Percentiles rank a stretch among this genome's conserved stretches.
These are phyloP conservation scores for Cyclotella kingstonii DNA, from an alignment of 108 stramenopile species.

Conservation along the genomic window DNA sequence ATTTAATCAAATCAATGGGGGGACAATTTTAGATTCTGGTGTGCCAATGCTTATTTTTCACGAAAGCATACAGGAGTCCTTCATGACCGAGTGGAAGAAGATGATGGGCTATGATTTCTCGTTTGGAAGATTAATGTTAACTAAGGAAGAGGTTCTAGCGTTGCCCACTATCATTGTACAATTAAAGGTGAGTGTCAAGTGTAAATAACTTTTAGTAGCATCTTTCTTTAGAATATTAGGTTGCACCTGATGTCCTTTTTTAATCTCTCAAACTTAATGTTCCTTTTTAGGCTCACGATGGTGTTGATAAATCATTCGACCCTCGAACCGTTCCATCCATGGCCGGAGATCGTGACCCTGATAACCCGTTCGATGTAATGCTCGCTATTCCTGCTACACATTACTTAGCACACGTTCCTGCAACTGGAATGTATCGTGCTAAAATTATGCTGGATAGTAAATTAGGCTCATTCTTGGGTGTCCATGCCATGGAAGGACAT, in stretches of 20 bases:
- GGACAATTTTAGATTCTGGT: slow-evolving; percentile 46
- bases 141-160: slow-evolving; percentile 47
- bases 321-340: slow-evolving; percentile 48
- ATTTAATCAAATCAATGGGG: slow-evolving; percentile 39
- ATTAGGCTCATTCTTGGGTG: slow-evolving; percentile 70
- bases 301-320: slow-evolving; percentile 45
- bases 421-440: slow-evolving; percentile 52
- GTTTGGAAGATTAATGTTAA: slow-evolving; percentile 41
- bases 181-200: slow-evolving; percentile 29
- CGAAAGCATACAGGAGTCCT: slow-evolving; percentile 35
- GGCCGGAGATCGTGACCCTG: slow-evolving; percentile 63
- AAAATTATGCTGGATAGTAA: slow-evolving; percentile 40
- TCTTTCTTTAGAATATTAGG: background rate
- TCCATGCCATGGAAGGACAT: slow-evolving; percentile 80
- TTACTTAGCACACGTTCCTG: slow-evolving; percentile 75
- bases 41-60: slow-evolving; percentile 42
- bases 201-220: background rate
- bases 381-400: slow-evolving; percentile 72
- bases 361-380: slow-evolving; percentile 65
- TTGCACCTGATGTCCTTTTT: background rate
- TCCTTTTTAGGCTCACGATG: slow-evolving; percentile 28
- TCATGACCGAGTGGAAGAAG: slow-evolving; percentile 41
- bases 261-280: background rate
- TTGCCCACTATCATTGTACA: slow-evolving; percentile 85
- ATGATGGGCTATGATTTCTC: slow-evolving; percentile 34